Conservation (phyloP, 345 rosid genomes). For the Pistacia integerrima region DNA sequence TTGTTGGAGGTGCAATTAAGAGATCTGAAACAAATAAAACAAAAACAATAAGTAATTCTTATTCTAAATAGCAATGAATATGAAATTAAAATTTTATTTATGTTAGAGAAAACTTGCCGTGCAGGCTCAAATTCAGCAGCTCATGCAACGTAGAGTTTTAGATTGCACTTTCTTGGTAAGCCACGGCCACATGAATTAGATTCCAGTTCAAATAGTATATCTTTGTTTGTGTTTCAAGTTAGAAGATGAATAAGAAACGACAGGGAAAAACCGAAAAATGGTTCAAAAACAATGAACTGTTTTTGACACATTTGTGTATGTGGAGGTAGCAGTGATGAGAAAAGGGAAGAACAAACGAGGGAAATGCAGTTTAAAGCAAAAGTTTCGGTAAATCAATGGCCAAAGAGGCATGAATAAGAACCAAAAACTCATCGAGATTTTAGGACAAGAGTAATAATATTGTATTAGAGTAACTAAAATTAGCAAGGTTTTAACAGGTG, state of each 20-base stretch:
- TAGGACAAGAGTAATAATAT: constrained; percentile 22
- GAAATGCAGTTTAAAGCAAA: constrained; percentile 33
- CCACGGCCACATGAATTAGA: neutral
- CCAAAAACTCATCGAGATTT: constrained; percentile 34
- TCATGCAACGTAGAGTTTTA: neutral
- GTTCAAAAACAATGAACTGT: constrained; percentile 38
- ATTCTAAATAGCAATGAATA: too few species aligned
- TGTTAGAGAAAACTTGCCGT: too few species aligned
- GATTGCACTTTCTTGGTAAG: neutral
- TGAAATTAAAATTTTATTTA: too few species aligned
- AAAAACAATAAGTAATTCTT: neutral
- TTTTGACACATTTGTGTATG: constrained; percentile 27
- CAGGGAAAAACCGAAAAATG: neutral
- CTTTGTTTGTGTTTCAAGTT: constrained; percentile 6
- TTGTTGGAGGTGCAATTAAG: neutral
- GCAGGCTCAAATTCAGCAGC: neutral
- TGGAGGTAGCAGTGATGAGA: constrained; percentile 28
- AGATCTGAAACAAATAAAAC: constrained; percentile 11
- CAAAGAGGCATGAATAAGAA: constrained; percentile 15
- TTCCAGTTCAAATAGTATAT: constrained; percentile 9
- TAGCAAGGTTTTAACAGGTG: constrained; percentile 26
- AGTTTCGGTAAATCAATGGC: constrained; percentile 44
- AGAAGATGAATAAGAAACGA: constrained; percentile 14
- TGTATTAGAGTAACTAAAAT: constrained; percentile 22
- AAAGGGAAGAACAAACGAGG: constrained; percentile 22